A percentile compares a stretch with the other conserved stretches of the same genome.
phyloP scores from a whole-genome alignment of 495 filamentous ascomycete genomes.

The Talaromyces wortmannii region DNA sequence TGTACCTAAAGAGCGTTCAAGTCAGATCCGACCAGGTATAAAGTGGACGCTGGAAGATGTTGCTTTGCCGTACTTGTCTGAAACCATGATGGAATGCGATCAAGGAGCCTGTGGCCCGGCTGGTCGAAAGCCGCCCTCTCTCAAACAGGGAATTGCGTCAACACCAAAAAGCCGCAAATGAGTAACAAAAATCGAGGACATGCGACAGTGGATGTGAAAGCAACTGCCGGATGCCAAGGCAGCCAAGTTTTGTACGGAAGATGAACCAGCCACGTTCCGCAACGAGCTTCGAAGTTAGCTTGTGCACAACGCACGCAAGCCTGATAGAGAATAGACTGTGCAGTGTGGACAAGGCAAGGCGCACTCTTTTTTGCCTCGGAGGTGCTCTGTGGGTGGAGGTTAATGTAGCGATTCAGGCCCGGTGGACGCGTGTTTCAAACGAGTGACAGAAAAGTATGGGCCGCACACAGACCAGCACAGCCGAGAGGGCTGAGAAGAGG shows the following conservation, averaged over 20 bases:
- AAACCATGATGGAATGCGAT: conserved; percentile 54
- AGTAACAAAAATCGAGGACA: background rate
- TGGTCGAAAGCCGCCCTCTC: conserved; percentile 28
- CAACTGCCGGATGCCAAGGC: background rate
- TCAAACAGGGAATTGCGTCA: conserved; percentile 7
- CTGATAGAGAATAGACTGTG: background rate
- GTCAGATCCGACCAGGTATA: conserved; percentile 25
- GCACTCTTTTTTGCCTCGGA: too few species aligned
- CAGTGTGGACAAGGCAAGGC: background rate
- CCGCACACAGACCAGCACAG: background rate
- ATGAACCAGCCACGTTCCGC: conserved; percentile 5
- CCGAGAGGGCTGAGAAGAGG: background rate
- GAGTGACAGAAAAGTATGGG: background rate
- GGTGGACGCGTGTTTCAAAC: conserved; percentile 4
- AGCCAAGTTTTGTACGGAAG: background rate
- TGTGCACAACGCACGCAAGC: background rate
- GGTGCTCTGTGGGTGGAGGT: too few species aligned
- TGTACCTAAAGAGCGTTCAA: conserved; percentile 53
- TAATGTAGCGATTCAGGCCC: background rate
- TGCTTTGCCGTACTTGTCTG: conserved; percentile 70
- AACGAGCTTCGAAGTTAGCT: background rate
- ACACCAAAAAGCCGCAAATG: background rate
- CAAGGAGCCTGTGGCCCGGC: conserved; percentile 39
- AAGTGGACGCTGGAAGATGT: background rate
- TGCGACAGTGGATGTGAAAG: background rate